Evolutionary conservation across 2,329 filamentous ascomycete species (phyloP).

Genomic region (Erysiphe pulchra): DNA sequence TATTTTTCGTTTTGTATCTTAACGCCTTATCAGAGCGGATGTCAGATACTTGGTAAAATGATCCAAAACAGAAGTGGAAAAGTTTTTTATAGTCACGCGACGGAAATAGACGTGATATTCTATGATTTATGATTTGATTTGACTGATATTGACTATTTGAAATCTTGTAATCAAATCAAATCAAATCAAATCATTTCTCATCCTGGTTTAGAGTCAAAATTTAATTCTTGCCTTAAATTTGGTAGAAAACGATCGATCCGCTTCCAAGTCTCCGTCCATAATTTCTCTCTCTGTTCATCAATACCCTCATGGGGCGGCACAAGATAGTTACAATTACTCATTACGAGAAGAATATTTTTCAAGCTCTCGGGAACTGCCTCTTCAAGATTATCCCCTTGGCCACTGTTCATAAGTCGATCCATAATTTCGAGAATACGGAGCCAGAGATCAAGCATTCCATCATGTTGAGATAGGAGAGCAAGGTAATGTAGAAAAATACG

Average conservation of each 20-base stretch:
- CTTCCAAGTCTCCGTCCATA: conserved; percentile 39
- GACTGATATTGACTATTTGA: too few relatives aligned
- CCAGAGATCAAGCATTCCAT: conserved; percentile 81
- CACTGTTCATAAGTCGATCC: conserved; percentile 88
- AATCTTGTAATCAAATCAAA: too few relatives aligned
- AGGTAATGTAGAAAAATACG: conserved; percentile 93
- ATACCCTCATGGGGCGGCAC: conserved; percentile 25
- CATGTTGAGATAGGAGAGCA: conserved; percentile 58
- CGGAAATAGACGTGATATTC: too few relatives aligned
- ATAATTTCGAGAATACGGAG: conserved; percentile 77
- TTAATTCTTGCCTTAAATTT: conserved; percentile 29
- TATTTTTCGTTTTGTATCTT: too few relatives aligned
- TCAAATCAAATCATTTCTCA: too few relatives aligned
- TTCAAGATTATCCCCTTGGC: conserved; percentile 72
- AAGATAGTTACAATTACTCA: conserved; percentile 72
- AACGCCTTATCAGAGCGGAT: too few relatives aligned
- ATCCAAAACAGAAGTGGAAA: too few relatives aligned
- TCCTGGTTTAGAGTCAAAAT: conserved; percentile 17
- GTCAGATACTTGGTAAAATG: too few relatives aligned
- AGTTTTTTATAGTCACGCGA: too few relatives aligned
- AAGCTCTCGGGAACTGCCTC: conserved; percentile 87
- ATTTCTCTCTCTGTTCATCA: conserved; percentile 26
- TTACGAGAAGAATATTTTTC: conserved; percentile 89
- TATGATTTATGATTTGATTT: too few relatives aligned
- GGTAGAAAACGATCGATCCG: conserved; percentile 38